Evolutionary conservation across 192 early-diverging fungal genomes (phyloP).

Genomic region (Coemansia sp.): DNA sequence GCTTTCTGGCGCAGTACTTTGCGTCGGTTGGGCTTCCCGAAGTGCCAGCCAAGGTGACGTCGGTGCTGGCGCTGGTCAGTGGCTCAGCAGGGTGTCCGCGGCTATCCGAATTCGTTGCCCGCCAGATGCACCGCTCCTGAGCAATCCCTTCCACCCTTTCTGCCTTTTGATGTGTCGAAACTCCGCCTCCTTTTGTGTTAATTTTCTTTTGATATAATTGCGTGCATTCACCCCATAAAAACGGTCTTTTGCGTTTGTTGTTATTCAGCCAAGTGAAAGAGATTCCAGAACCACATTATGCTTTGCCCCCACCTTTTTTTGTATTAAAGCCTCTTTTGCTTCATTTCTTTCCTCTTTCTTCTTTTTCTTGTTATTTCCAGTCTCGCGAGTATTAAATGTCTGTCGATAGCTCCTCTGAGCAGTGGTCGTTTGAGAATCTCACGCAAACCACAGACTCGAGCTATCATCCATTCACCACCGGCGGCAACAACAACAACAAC

Average conservation of each 20-base stretch:
- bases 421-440: constrained; percentile 53
- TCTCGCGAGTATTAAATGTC: constrained; percentile 19
- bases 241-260: too few species aligned
- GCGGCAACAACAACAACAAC: too few species aligned
- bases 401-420: constrained; percentile 62
- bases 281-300: too few species aligned
- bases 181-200: not conserved
- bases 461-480: too few species aligned
- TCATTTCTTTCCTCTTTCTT: not conserved
- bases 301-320: not conserved
- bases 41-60: constrained; percentile 13
- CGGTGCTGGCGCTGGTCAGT: constrained; percentile 26
- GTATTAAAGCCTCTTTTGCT: not conserved
- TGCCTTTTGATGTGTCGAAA: not conserved
- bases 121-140: not conserved
- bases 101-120: constrained; percentile 6
- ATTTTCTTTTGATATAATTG: too few species aligned
- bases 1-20: constrained; percentile 38
- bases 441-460: constrained; percentile 48
- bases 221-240: not conserved
- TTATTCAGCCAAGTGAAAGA: too few species aligned
- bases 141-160: too few species aligned
- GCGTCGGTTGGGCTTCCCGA: constrained; percentile 24
- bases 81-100: constrained; percentile 19
- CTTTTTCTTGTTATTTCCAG: constrained; percentile 4